phyloP scores from a whole-genome alignment of 2,329 filamentous ascomycete genomes.

The Mariannaea sp. region DNA sequence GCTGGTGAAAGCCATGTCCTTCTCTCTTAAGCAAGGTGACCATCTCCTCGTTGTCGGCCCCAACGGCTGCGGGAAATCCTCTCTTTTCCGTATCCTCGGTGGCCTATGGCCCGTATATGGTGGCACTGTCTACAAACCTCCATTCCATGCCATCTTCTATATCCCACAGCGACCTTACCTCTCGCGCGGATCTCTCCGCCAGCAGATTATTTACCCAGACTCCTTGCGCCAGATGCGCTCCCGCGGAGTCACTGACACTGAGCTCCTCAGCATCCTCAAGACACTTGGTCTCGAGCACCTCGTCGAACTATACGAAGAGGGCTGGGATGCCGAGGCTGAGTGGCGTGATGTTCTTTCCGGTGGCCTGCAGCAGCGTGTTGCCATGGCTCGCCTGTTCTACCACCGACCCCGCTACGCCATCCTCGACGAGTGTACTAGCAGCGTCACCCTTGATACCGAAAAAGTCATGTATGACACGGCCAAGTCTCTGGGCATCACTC shows the following conservation, averaged over 20 bases:
- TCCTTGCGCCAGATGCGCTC: slow-evolving; percentile 83
- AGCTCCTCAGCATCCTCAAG: slow-evolving; percentile 76
- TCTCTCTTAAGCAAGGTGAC: slow-evolving; percentile 82
- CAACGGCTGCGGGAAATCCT: slow-evolving; percentile 96
- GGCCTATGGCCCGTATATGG: slow-evolving; percentile 98
- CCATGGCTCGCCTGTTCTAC: slow-evolving; percentile 94
- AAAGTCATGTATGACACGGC: slow-evolving; percentile 97
- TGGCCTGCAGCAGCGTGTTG: slow-evolving; percentile 92
- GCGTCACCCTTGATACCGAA: slow-evolving; percentile 93
- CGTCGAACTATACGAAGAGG: slow-evolving; percentile 73
- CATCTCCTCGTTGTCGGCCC: slow-evolving; percentile 94
- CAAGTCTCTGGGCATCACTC: slow-evolving; percentile 85
- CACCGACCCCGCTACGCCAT: slow-evolving; percentile 93
- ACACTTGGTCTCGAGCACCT: slow-evolving; percentile 84
- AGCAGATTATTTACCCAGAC: slow-evolving; percentile 97
- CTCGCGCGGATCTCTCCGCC: slow-evolving; percentile 86
- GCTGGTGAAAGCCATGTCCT: slow-evolving; percentile 82
- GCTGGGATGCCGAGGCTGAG: slow-evolving; percentile 93
- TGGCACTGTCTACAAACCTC: slow-evolving; percentile 88
- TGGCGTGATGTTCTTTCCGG: slow-evolving; percentile 95
- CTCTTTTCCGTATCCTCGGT: slow-evolving; percentile 92
- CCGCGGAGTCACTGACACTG: slow-evolving; percentile 79
- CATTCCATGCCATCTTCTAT: slow-evolving; percentile 94
- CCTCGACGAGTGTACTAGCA: slow-evolving; percentile 93
- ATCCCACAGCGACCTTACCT: slow-evolving; percentile 96